A percentile compares a stretch with the other conserved stretches of the same genome.
phyloP scores from a whole-genome alignment of 106 monocot species.

The Acorus gramineus region DNA sequence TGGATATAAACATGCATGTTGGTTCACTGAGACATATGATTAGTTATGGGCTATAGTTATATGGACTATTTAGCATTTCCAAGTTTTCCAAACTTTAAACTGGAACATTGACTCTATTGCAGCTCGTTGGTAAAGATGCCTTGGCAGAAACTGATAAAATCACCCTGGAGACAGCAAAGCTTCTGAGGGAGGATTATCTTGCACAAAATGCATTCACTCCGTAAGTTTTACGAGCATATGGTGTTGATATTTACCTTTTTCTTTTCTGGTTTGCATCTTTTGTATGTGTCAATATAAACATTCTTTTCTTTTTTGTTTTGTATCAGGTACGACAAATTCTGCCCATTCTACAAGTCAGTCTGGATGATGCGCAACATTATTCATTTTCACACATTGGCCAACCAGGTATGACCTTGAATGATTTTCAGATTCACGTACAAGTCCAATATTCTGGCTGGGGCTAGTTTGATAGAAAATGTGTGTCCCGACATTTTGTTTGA shows the following conservation, averaged over 20 bases:
- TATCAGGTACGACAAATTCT: slow-evolving; percentile 93
- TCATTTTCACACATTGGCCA: slow-evolving; percentile 88
- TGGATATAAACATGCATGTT: too few relatives aligned
- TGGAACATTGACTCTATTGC: background rate
- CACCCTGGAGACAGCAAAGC: slow-evolving; percentile 90
- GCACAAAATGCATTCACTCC: slow-evolving; percentile 98
- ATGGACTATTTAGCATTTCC: too few relatives aligned
- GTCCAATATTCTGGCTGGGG: too few relatives aligned
- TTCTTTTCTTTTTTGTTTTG: background rate
- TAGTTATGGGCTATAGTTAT: too few relatives aligned
- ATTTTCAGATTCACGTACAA: background rate
- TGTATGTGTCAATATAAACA: background rate
- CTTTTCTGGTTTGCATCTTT: background rate
- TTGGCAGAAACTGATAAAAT: slow-evolving; percentile 95
- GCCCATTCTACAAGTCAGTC: slow-evolving; percentile 98
- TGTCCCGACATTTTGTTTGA: too few relatives aligned
- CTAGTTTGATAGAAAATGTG: too few relatives aligned
- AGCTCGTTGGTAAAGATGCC: slow-evolving; percentile 99
- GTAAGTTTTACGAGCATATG: slow-evolving; percentile 31
- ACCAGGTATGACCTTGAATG: slow-evolving; percentile 50
- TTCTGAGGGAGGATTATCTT: slow-evolving; percentile 93
- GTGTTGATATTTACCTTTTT: background rate
- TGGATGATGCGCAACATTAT: slow-evolving; percentile 99
- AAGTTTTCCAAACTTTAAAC: too few relatives aligned
- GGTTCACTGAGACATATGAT: too few relatives aligned